These are phyloP conservation scores for Fraxinus quadrangulata DNA, from an alignment of 257 asterid genomes.

Conservation along the genomic window DNA sequence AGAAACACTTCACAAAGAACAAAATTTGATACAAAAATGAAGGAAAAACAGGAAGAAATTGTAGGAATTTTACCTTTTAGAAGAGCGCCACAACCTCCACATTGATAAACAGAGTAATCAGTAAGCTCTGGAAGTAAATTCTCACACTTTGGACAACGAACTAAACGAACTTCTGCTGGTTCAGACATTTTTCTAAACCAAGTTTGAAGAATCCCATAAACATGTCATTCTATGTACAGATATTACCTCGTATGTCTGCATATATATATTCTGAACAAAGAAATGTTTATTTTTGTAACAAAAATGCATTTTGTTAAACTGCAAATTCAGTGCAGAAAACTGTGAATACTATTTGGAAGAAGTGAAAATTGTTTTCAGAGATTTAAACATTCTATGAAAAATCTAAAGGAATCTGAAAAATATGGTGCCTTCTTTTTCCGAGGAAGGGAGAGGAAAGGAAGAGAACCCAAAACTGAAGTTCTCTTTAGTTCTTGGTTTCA, in stretches of 20 bases:
- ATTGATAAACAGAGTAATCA: conserved; percentile 72
- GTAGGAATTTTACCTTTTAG: conserved; percentile 54
- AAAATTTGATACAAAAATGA: conserved; percentile 22
- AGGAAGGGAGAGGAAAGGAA: too few relatives aligned
- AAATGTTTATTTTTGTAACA: too few relatives aligned
- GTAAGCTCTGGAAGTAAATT: conserved; percentile 76
- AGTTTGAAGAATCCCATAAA: conserved; percentile 28
- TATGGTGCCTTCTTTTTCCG: too few relatives aligned
- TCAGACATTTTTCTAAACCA: conserved; percentile 56
- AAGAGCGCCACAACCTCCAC: conserved; percentile 89
- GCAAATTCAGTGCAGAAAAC: not conserved
- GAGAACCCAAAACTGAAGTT: not conserved
- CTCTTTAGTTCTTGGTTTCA: not conserved
- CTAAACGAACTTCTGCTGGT: conserved; percentile 68
- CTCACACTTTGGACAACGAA: conserved; percentile 87
- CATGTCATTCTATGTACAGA: not conserved
- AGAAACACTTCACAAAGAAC: conserved; percentile 12
- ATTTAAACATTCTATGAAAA: too few relatives aligned
- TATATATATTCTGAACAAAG: not conserved
- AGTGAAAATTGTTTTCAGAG: not conserved
- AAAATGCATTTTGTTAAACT: not conserved
- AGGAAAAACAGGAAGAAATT: not conserved
- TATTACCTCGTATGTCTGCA: not conserved
- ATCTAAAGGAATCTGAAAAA: too few relatives aligned
- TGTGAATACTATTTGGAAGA: not conserved